These are phyloP conservation scores for Phytophthora fragariae DNA, from an alignment of 352 stramenopile genomes.

Conservation along the genomic window DNA sequence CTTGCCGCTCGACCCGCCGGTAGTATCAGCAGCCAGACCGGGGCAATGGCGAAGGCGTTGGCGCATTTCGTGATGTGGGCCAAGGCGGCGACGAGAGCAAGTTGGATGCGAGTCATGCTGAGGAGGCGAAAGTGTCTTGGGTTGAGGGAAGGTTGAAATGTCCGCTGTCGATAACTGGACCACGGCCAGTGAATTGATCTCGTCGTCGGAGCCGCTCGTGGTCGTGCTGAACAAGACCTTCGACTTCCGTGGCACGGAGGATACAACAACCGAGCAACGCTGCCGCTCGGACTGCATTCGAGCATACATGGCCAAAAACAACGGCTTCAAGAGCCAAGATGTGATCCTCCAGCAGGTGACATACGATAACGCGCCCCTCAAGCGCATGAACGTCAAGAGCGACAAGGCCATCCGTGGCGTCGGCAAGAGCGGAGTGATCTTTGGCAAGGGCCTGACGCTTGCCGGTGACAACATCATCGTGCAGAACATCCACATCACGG, in stretches of 20 bases:
- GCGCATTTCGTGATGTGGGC: conserved; percentile 12
- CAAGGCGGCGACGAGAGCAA: conserved; percentile 13
- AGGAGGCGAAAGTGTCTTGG: not conserved
- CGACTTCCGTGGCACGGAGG: conserved; percentile 49
- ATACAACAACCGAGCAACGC: conserved; percentile 40
- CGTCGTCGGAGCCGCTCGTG: conserved; percentile 32
- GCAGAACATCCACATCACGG: conserved; percentile 60
- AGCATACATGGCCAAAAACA: conserved; percentile 51
- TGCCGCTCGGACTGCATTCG: conserved; percentile 42
- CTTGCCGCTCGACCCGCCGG: conserved; percentile 26
- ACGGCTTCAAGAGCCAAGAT: conserved; percentile 52
- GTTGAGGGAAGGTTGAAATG: not conserved
- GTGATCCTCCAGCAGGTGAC: conserved; percentile 46
- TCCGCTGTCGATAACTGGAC: not conserved
- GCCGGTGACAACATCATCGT: conserved; percentile 55
- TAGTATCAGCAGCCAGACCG: conserved; percentile 35
- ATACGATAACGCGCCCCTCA: conserved; percentile 33
- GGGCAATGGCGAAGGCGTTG: conserved; percentile 25
- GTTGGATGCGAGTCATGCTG: conserved; percentile 16
- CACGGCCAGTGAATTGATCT: conserved; percentile 41
- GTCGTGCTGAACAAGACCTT: conserved; percentile 52
- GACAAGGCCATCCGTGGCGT: conserved; percentile 57
- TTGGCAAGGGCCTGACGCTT: conserved; percentile 48
- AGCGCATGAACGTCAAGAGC: conserved; percentile 41
- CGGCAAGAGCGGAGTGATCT: conserved; percentile 46